These are phyloP conservation scores for Bromus sterilis DNA, from an alignment of 176 grass and related monocot species.

Conservation along the genomic window DNA sequence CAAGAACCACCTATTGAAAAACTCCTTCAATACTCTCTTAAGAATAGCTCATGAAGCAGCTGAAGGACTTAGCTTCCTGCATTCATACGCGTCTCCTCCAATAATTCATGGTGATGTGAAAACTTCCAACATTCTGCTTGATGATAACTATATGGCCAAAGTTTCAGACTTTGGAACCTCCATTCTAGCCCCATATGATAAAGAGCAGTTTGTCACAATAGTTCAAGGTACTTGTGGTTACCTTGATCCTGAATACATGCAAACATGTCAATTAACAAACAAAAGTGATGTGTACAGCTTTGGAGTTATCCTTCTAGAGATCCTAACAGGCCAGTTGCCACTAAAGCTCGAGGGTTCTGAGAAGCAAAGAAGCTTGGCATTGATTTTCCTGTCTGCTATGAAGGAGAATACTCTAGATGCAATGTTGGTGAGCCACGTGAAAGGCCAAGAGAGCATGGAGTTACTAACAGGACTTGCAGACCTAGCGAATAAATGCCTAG, in stretches of 20 bases:
- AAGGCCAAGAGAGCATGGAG: slow-evolving; percentile 22
- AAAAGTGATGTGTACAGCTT: slow-evolving; percentile 25
- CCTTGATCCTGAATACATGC: slow-evolving; percentile 36
- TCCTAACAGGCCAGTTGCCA: slow-evolving; percentile 18
- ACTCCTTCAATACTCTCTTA: neutral
- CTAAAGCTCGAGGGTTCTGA: slow-evolving; percentile 11
- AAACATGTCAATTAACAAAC: slow-evolving; percentile 25
- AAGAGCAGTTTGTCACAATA: slow-evolving; percentile 31
- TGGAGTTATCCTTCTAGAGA: slow-evolving; percentile 14
- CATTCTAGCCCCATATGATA: neutral
- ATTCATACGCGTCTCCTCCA: neutral
- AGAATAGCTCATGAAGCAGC: slow-evolving; percentile 34
- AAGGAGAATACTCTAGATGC: slow-evolving; percentile 20
- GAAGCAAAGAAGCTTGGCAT: neutral
- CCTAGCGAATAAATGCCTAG: slow-evolving; percentile 21
- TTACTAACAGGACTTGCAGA: neutral
- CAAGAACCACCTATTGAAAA: slow-evolving; percentile 1
- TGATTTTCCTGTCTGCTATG: slow-evolving; percentile 10
- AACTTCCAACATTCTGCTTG: neutral
- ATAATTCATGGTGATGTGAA: slow-evolving; percentile 37
- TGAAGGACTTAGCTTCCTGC: slow-evolving; percentile 13
- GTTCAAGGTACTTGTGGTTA: slow-evolving; percentile 27
- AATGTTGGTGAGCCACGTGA: neutral
- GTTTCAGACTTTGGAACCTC: slow-evolving; percentile 34
- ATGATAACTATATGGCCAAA: slow-evolving; percentile 20